Base-by-base conservation (phyloP, 176 grass and related monocot genomes). In the Aechmea fasciata region DNA sequence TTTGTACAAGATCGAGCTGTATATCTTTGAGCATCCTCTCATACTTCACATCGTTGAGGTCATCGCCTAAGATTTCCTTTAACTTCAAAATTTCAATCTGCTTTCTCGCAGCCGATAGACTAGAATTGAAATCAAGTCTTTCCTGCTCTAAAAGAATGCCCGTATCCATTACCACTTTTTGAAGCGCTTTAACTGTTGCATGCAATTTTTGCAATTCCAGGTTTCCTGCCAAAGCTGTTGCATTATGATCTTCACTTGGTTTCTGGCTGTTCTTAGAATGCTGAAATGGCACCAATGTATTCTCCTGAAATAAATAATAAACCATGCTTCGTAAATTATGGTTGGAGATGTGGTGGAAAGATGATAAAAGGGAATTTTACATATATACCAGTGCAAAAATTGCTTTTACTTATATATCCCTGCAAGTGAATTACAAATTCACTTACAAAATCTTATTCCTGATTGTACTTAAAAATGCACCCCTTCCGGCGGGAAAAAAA, bases 1-100 rank as follows among this genome's bases (percentile, higher is more conserved):
- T 90, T 49, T 90, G 82, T 29, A 93, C 87, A 1, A 99, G 84
- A 73, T 99, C 90, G 2, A 99, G 87, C 83, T 99, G 87, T 74
- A 99, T 85, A 64, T 99, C 87, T 66, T 92, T 99, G 73, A 89
- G 69, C 76, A 89, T 91, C 1, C 79, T 72, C 62, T 85, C 86
- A n/a, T 87, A 85, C 68, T 80, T 90, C 2, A 63, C 76, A 0
- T 87, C 81, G 13, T 82, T 74, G 11, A 76, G 15, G 11, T 90
- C 85, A 3, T 77, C 88, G 19, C 90, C 82, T n/a, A 74, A n/a
- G 25, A 81, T 85, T 70, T 87, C 94, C 64, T 85, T 85, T 51
- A 83, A 81, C 74, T 77, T 93, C 13, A 99, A 68, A 18, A 80
- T 69, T 76, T 90, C 89, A 2, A 99, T 90, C 71, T 99, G 90